Base-by-base conservation (phyloP, 2,329 filamentous ascomycete species). In the Colletotrichum kahawae region DNA sequence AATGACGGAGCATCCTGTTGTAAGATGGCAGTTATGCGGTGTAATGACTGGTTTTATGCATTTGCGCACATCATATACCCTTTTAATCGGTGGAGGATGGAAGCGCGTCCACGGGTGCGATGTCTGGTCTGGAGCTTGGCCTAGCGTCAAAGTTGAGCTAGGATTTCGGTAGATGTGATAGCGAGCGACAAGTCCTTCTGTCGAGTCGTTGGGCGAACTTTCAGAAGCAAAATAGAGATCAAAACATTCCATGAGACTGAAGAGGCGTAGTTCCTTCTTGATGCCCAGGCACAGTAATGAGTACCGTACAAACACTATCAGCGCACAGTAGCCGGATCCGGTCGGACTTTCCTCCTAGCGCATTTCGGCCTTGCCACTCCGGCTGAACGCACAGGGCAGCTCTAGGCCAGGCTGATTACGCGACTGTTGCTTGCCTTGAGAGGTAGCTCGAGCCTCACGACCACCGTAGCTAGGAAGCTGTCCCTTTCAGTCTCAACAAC, bases 381-480 rank as follows among this genome's bases (percentile, higher is more conserved):
- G 38, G 60, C 27, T n/a, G 34, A 64, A 51, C 73, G 76, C 76
- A 77, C 76, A 74, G 76, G 71, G 75, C 76, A 77, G 38, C 73
- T 51, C 71, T 60, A 77, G 76, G 76, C 75, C 71, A 77, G 76
- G 76, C 75, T 77, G 76, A 77, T 77, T 77, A 77, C 76, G 76
- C 76, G 76, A 77, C 76, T 64, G 71, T 75, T 77, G 75, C 76
- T 77, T 77, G 76, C 76, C 76, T 77, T 75, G 75, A 74, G 67
- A 57, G 67, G 43, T 63, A 77, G 76, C 75, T 77, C 60, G 54
- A 71, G 62, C 69, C 69, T 71, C 69, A 48, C 62, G 33, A 60
- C 67, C 71, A n/a, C 64, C 59, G 59, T 71, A 77, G 75, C 76
- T 77, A 75, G 36, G 68, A 77, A 77, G 76, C 76, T 77, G 70